phyloP scores from a whole-genome alignment of 345 rosid species.

The Schrenkiella parvula region DNA sequence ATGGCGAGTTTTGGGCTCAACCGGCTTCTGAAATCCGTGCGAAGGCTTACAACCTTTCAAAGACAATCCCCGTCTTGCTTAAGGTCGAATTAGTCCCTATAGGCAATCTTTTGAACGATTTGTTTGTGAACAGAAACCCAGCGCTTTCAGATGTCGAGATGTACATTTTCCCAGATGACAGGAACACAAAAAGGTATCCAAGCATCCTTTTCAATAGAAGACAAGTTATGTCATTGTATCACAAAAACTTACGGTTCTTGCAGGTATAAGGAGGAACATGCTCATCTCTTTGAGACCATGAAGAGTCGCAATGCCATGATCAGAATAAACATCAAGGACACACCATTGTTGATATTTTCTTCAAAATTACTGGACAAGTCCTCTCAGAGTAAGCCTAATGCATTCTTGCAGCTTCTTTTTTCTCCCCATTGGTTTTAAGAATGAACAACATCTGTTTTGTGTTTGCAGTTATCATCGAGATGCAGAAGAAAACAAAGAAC shows the following conservation, averaged over 20 bases:
- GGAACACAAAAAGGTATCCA: constrained; percentile 41
- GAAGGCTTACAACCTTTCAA: constrained; percentile 43
- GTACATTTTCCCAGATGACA: constrained; percentile 48
- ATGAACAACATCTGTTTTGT: background rate
- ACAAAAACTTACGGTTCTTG: background rate
- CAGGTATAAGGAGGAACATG: constrained; percentile 31
- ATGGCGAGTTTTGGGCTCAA: constrained; percentile 47
- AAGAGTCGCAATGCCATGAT: constrained; percentile 39
- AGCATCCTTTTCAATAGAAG: background rate
- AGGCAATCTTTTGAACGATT: constrained; percentile 27
- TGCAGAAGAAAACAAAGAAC: constrained; percentile 25
- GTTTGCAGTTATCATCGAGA: constrained; percentile 20
- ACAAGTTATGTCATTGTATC: background rate
- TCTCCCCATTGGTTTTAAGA: background rate
- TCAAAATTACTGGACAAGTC: constrained; percentile 48
- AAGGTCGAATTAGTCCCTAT: constrained; percentile 44
- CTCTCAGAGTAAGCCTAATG: constrained; percentile 43
- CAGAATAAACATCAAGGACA: constrained; percentile 42
- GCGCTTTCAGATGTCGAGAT: constrained; percentile 52
- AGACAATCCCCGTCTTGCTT: constrained; percentile 44
- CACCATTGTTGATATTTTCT: constrained; percentile 62
- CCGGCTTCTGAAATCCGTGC: constrained; percentile 38
- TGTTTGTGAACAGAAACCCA: constrained; percentile 40
- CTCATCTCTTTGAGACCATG: constrained; percentile 38
- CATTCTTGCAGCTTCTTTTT: background rate